phyloP scores from a whole-genome alignment of 75 land plant genomes.

The Pinus tabuliformis region DNA sequence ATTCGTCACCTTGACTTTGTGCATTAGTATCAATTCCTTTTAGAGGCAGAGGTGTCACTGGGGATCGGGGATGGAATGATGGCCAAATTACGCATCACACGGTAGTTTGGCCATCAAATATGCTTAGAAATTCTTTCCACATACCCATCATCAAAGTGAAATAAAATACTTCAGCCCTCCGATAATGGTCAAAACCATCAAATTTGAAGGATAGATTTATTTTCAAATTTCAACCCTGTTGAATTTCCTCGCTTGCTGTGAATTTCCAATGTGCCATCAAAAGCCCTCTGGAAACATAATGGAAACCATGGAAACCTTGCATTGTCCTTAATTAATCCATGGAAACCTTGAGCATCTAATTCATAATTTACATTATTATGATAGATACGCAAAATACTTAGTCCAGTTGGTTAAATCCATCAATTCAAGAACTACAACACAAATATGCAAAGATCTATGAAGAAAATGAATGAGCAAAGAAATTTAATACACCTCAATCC shows the following conservation, averaged over 20 bases:
- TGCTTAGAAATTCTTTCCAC: too few relatives aligned
- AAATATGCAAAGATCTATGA: not conserved
- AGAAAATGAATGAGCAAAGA: not conserved
- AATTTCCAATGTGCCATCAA: not conserved
- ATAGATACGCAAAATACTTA: not conserved
- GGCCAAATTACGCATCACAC: too few relatives aligned
- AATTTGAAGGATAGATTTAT: too few relatives aligned
- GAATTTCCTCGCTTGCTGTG: too few relatives aligned
- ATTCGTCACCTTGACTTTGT: not conserved
- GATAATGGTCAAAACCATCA: too few relatives aligned
- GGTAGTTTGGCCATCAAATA: too few relatives aligned
- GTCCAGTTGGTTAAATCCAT: not conserved
- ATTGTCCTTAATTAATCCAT: not conserved
- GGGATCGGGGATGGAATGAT: not conserved
- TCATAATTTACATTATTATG: not conserved
- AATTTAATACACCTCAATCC: not conserved
- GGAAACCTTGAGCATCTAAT: not conserved
- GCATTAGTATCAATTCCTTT: not conserved
- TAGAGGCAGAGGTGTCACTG: not conserved
- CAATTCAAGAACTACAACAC: not conserved
- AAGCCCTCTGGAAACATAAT: not conserved
- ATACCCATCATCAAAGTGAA: too few relatives aligned
- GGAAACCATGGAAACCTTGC: too few relatives aligned
- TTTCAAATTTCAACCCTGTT: too few relatives aligned
- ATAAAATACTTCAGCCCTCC: too few relatives aligned